Evolutionary conservation across 2,329 filamentous ascomycete genomes (phyloP).

Genomic region (Hypocrella siamensis): DNA sequence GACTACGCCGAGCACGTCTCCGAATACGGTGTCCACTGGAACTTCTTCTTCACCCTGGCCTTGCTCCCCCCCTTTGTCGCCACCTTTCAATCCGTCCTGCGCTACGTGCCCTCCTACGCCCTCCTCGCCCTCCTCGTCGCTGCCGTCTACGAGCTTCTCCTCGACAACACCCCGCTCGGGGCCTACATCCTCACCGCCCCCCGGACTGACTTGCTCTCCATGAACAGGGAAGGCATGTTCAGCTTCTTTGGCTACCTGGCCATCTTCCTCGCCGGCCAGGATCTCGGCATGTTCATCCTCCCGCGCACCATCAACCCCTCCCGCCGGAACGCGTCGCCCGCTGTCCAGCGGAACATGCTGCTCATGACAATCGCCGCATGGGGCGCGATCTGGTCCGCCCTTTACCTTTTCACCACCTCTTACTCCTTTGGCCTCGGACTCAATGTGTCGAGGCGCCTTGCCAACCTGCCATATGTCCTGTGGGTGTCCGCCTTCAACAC

Average conservation of each 20-base stretch:
- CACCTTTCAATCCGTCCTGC: slow-evolving; percentile 58
- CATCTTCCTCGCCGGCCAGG: slow-evolving; percentile 84
- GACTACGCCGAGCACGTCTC: slow-evolving; percentile 96
- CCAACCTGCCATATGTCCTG: slow-evolving; percentile 84
- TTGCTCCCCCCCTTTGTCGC: slow-evolving; percentile 82
- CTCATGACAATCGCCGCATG: slow-evolving; percentile 49
- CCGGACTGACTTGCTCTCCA: slow-evolving; percentile 62
- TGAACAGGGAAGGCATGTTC: slow-evolving; percentile 91
- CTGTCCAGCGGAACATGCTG: slow-evolving; percentile 38
- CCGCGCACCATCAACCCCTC: slow-evolving; percentile 36
- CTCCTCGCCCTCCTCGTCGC: slow-evolving; percentile 55
- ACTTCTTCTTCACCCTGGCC: slow-evolving; percentile 95
- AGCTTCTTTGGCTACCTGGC: slow-evolving; percentile 88
- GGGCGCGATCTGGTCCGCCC: slow-evolving; percentile 48
- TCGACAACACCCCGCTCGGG: slow-evolving; percentile 67
- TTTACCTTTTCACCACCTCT: slow-evolving; percentile 56
- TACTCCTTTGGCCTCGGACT: slow-evolving; percentile 57
- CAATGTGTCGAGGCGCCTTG: slow-evolving; percentile 71
- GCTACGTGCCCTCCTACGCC: slow-evolving; percentile 61
- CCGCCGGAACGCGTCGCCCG: slow-evolving; percentile 20
- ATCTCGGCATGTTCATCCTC: slow-evolving; percentile 65
- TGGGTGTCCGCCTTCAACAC: slow-evolving; percentile 91
- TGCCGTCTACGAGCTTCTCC: slow-evolving; percentile 54
- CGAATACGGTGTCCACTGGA: slow-evolving; percentile 98
- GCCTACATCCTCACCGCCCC: slow-evolving; percentile 71